Evolutionary conservation across 2,329 filamentous ascomycete genomes (phyloP), one percentile per base, ranked within the genome.

Genomic region (Ophiosphaerella korrae): DNA sequence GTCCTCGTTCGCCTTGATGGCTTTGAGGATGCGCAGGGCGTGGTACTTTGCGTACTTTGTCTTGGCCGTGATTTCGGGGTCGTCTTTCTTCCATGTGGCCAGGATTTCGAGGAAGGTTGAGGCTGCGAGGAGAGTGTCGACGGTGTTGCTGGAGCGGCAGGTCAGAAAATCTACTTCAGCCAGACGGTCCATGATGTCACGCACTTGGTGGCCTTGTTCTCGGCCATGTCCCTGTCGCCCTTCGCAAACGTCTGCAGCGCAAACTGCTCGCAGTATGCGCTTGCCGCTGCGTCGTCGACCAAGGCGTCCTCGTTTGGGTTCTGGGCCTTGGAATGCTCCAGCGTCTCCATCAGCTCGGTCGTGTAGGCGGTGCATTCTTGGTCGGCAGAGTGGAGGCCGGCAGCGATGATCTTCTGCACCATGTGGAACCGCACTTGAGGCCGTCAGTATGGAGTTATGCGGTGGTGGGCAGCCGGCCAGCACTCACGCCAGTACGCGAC

Each of bases 41-140:
- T 97, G 95, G 82, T 90, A 99, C 74, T 97, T 99, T 36, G 93
- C 92, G 71, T 90, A 99, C 73, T 95, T 97, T 75, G 93, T 91
- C 79, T 96, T 97, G 47, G 91, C 84, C 34, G 86, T 81, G 16
- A 87, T 85, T 67, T 97, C 92, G 1, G 83, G 76, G 31, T 96
- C 90, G 9, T 84, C 75, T 5, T 86, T 88, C 53, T 69, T 71
- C 92, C 93, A 99, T 65, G 96, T 88, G 57, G 87, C 87, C 48
- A 90, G 83, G 5, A 97, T 80, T 61, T 97, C 91, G 66, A 97
- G 86, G 73, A 99, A 97, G 0, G 92, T 96, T 0, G 90, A 88
- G 0, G 94, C 90, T 1, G 95, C 94, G 68, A 92, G 88, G 62
- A 97, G 96, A 0, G 92, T 97, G 69, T 95, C 91, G 52, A 90